phyloP scores from a whole-genome alignment of 192 early-diverging fungal genomes.

The Rhizophagus sp. region DNA sequence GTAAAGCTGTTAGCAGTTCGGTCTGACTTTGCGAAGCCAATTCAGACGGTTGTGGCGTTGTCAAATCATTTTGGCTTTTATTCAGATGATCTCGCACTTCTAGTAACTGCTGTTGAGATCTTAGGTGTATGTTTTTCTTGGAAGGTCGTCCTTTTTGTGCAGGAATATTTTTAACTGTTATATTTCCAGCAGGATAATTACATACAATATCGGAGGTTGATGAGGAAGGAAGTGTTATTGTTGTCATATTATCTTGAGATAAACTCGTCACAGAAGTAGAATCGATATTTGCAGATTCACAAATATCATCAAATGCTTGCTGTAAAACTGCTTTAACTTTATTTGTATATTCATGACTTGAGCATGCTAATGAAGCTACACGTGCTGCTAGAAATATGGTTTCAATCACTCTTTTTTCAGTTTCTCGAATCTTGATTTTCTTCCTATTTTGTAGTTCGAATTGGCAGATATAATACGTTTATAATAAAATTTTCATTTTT shows the following conservation, averaged over 20 bases:
- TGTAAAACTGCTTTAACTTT: constrained; percentile 7
- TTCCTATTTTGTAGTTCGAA: constrained; percentile 30
- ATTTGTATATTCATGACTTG: constrained; percentile 38
- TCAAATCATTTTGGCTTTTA: too few relatives aligned
- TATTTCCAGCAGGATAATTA: constrained; percentile 14
- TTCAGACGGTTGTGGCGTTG: too few relatives aligned
- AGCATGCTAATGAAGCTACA: constrained; percentile 43
- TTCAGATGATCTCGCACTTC: too few relatives aligned
- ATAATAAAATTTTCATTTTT: background rate
- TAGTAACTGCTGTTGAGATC: background rate
- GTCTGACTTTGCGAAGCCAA: too few relatives aligned
- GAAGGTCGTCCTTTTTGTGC: constrained; percentile 8
- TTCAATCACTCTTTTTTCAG: constrained; percentile 44
- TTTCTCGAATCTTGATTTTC: constrained; percentile 43
- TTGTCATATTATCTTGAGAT: background rate
- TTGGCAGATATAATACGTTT: background rate
- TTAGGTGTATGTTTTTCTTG: background rate
- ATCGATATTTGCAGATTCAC: constrained; percentile 5
- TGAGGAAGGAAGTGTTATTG: constrained; percentile 1
- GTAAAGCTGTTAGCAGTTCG: too few relatives aligned
- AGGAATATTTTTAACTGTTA: constrained; percentile 19
- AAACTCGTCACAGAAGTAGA: background rate
- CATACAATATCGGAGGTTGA: constrained; percentile 10
- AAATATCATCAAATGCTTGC: constrained; percentile 2
- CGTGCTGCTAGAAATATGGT: constrained; percentile 49